phyloP scores from a whole-genome alignment of 148 eudicot genomes.

The Gaultheria prostrata region DNA sequence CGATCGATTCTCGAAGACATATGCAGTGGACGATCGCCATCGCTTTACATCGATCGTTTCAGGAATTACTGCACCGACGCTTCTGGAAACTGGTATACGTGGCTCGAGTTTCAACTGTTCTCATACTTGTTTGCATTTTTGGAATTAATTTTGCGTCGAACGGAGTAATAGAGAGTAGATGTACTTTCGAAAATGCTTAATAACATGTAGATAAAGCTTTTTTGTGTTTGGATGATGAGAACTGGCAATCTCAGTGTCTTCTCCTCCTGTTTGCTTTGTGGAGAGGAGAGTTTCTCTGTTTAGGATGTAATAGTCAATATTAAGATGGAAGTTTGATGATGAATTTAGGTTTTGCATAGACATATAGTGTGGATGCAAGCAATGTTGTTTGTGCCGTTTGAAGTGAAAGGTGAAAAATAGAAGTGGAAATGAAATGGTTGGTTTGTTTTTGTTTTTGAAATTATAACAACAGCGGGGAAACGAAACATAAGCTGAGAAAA shows the following conservation, averaged over 20 bases:
- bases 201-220: neutral
- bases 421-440: neutral
- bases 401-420: neutral
- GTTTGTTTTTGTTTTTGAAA: neutral
- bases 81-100: conserved; percentile 54
- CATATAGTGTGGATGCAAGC: neutral
- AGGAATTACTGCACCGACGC: conserved; percentile 67
- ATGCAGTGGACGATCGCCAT: conserved; percentile 50
- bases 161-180: neutral
- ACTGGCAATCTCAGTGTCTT: neutral
- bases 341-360: neutral
- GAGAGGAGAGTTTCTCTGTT: neutral
- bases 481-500: neutral
- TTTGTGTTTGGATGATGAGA: neutral
- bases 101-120: neutral
- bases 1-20: conserved; percentile 57
- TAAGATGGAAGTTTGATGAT: neutral
- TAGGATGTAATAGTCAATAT: neutral
- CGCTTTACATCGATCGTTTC: conserved; percentile 59
- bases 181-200: neutral
- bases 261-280: neutral
- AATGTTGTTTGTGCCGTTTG: neutral
- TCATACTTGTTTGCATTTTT: neutral
- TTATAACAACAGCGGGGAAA: neutral
- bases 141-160: neutral